phyloP scores from a whole-genome alignment of 2,329 filamentous ascomycete species.

The Biscogniauxia mediterranea region DNA sequence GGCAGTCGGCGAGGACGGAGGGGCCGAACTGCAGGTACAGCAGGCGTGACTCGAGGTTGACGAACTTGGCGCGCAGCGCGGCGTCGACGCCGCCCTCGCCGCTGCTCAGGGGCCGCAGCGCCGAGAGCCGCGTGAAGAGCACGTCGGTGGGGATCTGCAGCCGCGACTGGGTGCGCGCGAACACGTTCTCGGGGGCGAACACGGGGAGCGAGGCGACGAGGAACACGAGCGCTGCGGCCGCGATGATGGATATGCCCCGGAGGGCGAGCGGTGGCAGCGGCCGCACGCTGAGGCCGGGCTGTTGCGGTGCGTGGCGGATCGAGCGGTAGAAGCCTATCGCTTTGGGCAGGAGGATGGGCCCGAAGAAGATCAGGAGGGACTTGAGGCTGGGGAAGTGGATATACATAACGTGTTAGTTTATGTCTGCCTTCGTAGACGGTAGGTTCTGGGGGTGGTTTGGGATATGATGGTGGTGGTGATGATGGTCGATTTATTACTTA shows the following conservation, averaged over 20 bases:
- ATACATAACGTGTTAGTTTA: slow-evolving; percentile 5
- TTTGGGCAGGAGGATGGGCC: slow-evolving; percentile 69
- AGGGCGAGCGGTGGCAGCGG: slow-evolving; percentile 53
- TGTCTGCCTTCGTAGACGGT: slow-evolving; percentile 8
- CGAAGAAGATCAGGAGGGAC: slow-evolving; percentile 61
- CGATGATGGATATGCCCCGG: slow-evolving; percentile 61
- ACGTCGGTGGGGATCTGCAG: slow-evolving; percentile 83
- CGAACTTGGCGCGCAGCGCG: slow-evolving; percentile 65
- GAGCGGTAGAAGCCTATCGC: slow-evolving; percentile 64
- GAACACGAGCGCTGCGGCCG: slow-evolving; percentile 49
- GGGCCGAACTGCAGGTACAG: slow-evolving; percentile 85
- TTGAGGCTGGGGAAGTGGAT: slow-evolving; percentile 43
- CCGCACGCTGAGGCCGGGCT: slow-evolving; percentile 49
- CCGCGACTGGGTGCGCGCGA: slow-evolving; percentile 72
- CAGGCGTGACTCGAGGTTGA: slow-evolving; percentile 68
- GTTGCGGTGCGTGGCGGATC: slow-evolving; percentile 41
- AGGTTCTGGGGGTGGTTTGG: neutral
- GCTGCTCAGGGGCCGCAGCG: slow-evolving; percentile 45
- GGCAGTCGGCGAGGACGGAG: slow-evolving; percentile 67
- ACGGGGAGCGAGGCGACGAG: slow-evolving; percentile 60
- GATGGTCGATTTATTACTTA: slow-evolving; percentile 33
- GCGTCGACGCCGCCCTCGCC: slow-evolving; percentile 59
- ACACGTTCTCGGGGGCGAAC: slow-evolving; percentile 78
- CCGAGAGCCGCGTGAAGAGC: slow-evolving; percentile 72
- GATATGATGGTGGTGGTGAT: neutral